These are phyloP conservation scores for Mikania micrantha DNA, from an alignment of 129 eudicot genomes.

Conservation along the genomic window DNA sequence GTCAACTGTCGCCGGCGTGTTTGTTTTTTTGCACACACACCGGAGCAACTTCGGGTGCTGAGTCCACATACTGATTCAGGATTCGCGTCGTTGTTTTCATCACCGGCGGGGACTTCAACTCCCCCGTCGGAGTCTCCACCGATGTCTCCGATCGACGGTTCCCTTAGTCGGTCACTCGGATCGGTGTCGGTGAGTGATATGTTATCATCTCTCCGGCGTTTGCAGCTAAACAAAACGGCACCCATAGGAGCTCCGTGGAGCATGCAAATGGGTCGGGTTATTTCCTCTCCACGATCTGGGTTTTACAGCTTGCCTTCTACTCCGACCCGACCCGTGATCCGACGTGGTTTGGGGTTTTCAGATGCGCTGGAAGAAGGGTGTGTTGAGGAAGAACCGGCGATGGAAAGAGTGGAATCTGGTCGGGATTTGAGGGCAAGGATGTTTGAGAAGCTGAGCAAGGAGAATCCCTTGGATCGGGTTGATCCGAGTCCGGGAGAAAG, in stretches of 20 bases:
- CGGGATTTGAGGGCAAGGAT: constrained; percentile 57
- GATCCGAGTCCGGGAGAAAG: constrained; percentile 27
- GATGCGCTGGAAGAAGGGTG: constrained; percentile 36
- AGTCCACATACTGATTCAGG: constrained; percentile 36
- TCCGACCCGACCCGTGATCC: constrained; percentile 51
- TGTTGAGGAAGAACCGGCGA: constrained; percentile 48
- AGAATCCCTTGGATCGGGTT: constrained; percentile 56
- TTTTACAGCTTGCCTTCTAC: constrained; percentile 61
- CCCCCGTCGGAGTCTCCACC: constrained; percentile 63
- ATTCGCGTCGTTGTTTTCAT: constrained; percentile 15
- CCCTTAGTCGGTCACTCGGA: constrained; percentile 48
- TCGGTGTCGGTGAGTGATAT: constrained; percentile 46
- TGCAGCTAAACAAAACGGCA: constrained; percentile 63
- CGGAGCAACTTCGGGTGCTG: constrained; percentile 67
- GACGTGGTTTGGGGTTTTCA: constrained; percentile 38
- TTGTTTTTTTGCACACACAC: constrained; percentile 79
- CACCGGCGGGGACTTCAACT: constrained; percentile 33
- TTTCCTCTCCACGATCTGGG: constrained; percentile 39
- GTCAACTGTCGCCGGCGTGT: constrained; percentile 50
- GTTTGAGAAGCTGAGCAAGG: constrained; percentile 83
- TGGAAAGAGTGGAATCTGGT: constrained; percentile 88
- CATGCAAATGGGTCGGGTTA: constrained; percentile 37
- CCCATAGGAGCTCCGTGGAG: constrained; percentile 37
- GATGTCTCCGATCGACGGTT: constrained; percentile 43
- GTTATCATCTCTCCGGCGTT: constrained; percentile 51